Percentiles rank a stretch among this genome's conserved stretches.
These are phyloP conservation scores for Cyclotella atomus DNA, from an alignment of 108 stramenopile genomes.

Conservation along the genomic window DNA sequence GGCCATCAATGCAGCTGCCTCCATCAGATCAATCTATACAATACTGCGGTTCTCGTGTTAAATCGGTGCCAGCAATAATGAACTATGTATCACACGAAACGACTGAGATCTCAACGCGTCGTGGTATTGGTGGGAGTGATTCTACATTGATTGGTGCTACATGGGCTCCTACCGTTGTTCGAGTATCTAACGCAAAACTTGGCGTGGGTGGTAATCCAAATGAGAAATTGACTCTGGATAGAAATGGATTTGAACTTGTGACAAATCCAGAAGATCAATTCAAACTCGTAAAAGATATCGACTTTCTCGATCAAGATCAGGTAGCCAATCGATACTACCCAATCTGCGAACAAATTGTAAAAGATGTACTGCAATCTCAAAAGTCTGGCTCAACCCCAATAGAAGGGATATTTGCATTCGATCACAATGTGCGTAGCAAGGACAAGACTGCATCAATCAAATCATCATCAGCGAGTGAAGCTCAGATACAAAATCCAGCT, in stretches of 20 bases:
- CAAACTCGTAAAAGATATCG: constrained; percentile 35
- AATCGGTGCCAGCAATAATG: constrained; percentile 42
- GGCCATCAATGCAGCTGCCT: constrained; percentile 23
- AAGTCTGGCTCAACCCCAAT: constrained; percentile 12
- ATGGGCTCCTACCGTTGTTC: constrained; percentile 46
- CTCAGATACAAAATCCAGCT: constrained; percentile 51
- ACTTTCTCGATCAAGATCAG: constrained; percentile 53
- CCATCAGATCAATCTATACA: neutral
- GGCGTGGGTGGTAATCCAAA: neutral
- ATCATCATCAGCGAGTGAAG: constrained; percentile 26
- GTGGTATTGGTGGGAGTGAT: constrained; percentile 52
- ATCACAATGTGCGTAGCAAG: constrained; percentile 43
- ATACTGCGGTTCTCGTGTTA: neutral
- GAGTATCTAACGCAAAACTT: constrained; percentile 45
- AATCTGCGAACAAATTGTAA: constrained; percentile 47
- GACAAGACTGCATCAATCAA: constrained; percentile 21
- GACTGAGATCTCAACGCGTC: constrained; percentile 35
- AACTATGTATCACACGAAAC: constrained; percentile 60
- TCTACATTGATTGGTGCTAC: constrained; percentile 38
- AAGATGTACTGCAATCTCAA: neutral
- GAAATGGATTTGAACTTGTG: constrained; percentile 54
- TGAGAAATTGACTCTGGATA: constrained; percentile 24
- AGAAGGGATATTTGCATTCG: constrained; percentile 7
- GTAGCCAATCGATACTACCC: constrained; percentile 64
- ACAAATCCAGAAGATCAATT: neutral